phyloP scores from a whole-genome alignment of 2,329 filamentous ascomycete genomes.

The Periconia digitata region DNA sequence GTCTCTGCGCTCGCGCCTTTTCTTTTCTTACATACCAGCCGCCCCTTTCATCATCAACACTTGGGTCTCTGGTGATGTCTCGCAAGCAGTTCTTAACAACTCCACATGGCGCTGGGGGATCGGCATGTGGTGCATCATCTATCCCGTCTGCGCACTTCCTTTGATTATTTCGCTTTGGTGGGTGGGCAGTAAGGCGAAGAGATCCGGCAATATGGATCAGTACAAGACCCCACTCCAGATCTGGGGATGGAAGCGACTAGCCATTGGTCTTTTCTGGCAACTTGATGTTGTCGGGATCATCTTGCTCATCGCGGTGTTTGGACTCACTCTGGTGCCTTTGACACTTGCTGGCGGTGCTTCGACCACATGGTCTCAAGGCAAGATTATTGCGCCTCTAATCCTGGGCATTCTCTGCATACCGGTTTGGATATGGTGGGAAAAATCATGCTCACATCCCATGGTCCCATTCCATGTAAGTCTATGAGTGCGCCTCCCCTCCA shows the following conservation, averaged over 20 bases:
- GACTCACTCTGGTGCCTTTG: slow-evolving; percentile 53
- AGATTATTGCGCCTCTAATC: slow-evolving; percentile 55
- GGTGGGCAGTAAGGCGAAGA: slow-evolving; percentile 56
- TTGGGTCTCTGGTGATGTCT: slow-evolving; percentile 64
- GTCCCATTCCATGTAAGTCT: slow-evolving; percentile 57
- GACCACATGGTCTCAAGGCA: slow-evolving; percentile 54
- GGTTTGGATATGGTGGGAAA: slow-evolving; percentile 58
- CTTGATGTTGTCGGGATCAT: slow-evolving; percentile 57
- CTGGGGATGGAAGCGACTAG: slow-evolving; percentile 42
- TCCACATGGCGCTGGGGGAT: slow-evolving; percentile 63
- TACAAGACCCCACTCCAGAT: slow-evolving; percentile 50
- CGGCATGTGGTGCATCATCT: slow-evolving; percentile 64
- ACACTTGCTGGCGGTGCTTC: slow-evolving; percentile 57
- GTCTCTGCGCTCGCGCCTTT: slow-evolving; percentile 62
- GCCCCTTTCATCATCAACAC: slow-evolving; percentile 51
- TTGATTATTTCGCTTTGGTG: slow-evolving; percentile 56
- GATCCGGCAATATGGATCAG: slow-evolving; percentile 50
- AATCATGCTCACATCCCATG: slow-evolving; percentile 53
- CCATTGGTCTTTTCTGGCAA: slow-evolving; percentile 56
- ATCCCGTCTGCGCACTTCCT: slow-evolving; percentile 58
- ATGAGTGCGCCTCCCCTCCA: background rate
- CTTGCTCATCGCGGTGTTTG: slow-evolving; percentile 50
- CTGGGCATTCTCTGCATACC: slow-evolving; percentile 55
- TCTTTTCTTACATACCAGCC: slow-evolving; percentile 61
- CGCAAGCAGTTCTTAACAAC: slow-evolving; percentile 50